phyloP scores from a whole-genome alignment of 441 rosid genomes.

The Adansonia grandidieri region DNA sequence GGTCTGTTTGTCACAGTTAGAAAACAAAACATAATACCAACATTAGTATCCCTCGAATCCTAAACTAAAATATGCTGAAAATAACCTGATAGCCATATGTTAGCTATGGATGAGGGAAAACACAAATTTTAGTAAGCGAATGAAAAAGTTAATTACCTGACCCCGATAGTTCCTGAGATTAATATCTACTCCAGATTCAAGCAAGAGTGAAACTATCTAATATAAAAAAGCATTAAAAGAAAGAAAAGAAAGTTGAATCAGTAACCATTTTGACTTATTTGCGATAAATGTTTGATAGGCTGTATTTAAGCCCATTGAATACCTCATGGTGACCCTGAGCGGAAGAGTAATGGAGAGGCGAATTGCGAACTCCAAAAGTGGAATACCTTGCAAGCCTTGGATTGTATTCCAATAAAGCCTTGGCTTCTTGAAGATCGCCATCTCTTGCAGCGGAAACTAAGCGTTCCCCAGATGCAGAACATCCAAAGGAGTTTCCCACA shows the following conservation, averaged over 20 bases:
- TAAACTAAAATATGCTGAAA: neutral
- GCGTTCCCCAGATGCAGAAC: slow-evolving; percentile 97
- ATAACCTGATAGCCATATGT: neutral
- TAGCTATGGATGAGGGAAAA: neutral
- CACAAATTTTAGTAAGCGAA: slow-evolving; percentile 10
- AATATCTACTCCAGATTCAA: slow-evolving; percentile 95
- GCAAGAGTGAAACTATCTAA: slow-evolving; percentile 82
- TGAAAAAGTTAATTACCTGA: slow-evolving; percentile 55
- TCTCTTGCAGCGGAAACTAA: slow-evolving; percentile 95
- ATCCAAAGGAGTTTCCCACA: slow-evolving; percentile 91
- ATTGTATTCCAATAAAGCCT: slow-evolving; percentile 85
- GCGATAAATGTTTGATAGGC: slow-evolving; percentile 5
- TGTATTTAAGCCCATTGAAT: slow-evolving; percentile 24
- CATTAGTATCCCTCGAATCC: slow-evolving; percentile 7
- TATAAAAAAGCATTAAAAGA: slow-evolving; percentile 32
- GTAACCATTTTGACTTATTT: slow-evolving; percentile 20
- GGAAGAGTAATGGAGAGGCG: slow-evolving; percentile 95
- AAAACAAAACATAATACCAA: neutral
- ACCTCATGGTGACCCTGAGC: slow-evolving; percentile 99
- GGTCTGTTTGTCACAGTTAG: slow-evolving; percentile 51
- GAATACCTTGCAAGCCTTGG: slow-evolving; percentile 93
- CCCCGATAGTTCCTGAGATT: slow-evolving; percentile 96
- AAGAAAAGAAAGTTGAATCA: neutral
- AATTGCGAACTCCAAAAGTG: slow-evolving; percentile 91
- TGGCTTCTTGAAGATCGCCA: slow-evolving; percentile 94